Percentiles rank a stretch among this genome's conserved stretches.
These are phyloP conservation scores for Paramecium bursaria DNA, from an alignment of 73 alveolate genomes.

Conservation along the genomic window DNA sequence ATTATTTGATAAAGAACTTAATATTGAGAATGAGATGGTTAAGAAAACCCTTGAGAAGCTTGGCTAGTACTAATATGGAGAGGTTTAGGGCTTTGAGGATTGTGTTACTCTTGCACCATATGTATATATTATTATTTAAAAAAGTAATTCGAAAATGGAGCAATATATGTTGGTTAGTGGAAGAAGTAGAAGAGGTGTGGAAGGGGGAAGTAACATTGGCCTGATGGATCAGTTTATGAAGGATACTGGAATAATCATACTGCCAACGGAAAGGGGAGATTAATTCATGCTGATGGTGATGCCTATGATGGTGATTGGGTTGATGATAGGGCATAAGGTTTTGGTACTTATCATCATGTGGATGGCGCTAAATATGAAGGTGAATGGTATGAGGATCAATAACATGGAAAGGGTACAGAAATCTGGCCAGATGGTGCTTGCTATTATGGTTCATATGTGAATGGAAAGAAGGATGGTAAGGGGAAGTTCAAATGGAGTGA, in stretches of 20 bases:
- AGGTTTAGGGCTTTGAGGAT: neutral
- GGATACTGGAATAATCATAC: slow-evolving; percentile 83
- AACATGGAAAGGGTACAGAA: slow-evolving; percentile 69
- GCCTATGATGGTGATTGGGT: slow-evolving; percentile 80
- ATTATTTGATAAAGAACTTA: slow-evolving; percentile 33
- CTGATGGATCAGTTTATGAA: slow-evolving; percentile 85
- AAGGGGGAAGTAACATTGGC: slow-evolving; percentile 77
- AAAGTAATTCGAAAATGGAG: slow-evolving; percentile 69
- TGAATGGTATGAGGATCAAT: slow-evolving; percentile 68
- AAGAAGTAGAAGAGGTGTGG: slow-evolving; percentile 77
- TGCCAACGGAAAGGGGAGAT: slow-evolving; percentile 83
- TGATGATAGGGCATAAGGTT: slow-evolving; percentile 77
- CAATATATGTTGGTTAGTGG: slow-evolving; percentile 83
- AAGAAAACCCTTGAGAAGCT: slow-evolving; percentile 41
- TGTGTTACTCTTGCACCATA: slow-evolving; percentile 59
- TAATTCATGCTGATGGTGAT: slow-evolving; percentile 82
- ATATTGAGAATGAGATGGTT: slow-evolving; percentile 54
- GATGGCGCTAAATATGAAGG: slow-evolving; percentile 73
- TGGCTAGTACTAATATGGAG: slow-evolving; percentile 56
- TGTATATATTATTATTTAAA: neutral
- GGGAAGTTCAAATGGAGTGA: slow-evolving; percentile 75
- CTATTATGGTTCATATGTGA: slow-evolving; percentile 53
- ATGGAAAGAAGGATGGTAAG: slow-evolving; percentile 67
- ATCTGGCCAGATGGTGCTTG: slow-evolving; percentile 72
- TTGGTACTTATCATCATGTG: slow-evolving; percentile 68